These are phyloP conservation scores for Stereum hirsutum DNA, from an alignment of 1,284 basidiomycete species.

Conservation along the genomic window DNA sequence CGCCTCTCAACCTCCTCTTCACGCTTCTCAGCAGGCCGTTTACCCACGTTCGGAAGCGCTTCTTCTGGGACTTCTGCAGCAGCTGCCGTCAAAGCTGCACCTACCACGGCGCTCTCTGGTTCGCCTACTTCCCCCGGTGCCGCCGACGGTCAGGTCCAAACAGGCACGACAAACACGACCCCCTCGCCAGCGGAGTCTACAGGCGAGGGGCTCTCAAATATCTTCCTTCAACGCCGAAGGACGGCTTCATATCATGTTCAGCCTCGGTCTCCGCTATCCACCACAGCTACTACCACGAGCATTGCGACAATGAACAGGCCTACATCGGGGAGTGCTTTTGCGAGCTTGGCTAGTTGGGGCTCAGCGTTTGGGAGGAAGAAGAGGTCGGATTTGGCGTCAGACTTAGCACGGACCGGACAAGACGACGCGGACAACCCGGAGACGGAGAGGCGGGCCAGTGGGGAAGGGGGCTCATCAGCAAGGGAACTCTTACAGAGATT, in stretches of 20 bases:
- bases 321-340: conserved; percentile 33
- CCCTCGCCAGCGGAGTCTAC: conserved; percentile 51
- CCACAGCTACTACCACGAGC: conserved; percentile 14
- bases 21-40: conserved; percentile 46
- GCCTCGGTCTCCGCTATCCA: conserved; percentile 30
- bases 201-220: conserved; percentile 44
- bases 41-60: conserved; percentile 43
- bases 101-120: conserved; percentile 58
- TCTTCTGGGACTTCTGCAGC: conserved; percentile 16
- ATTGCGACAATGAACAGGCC: conserved; percentile 4
- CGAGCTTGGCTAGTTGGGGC: conserved; percentile 60
- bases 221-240: conserved; percentile 35
- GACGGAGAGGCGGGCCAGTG: background rate
- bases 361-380: conserved; percentile 32
- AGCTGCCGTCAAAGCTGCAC: conserved; percentile 43
- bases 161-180: too few species aligned
- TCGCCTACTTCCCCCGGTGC: conserved; percentile 2
- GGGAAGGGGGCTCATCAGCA: conserved; percentile 6
- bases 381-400: conserved; percentile 1
- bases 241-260: conserved; percentile 49
- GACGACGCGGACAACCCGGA: background rate
- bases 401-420: too few species aligned
- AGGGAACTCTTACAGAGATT: conserved; percentile 9
- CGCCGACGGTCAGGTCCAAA: conserved; percentile 4
- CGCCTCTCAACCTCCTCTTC: conserved; percentile 50